phyloP scores from a whole-genome alignment of 2,329 filamentous ascomycete species.

The Colletotrichum musae region DNA sequence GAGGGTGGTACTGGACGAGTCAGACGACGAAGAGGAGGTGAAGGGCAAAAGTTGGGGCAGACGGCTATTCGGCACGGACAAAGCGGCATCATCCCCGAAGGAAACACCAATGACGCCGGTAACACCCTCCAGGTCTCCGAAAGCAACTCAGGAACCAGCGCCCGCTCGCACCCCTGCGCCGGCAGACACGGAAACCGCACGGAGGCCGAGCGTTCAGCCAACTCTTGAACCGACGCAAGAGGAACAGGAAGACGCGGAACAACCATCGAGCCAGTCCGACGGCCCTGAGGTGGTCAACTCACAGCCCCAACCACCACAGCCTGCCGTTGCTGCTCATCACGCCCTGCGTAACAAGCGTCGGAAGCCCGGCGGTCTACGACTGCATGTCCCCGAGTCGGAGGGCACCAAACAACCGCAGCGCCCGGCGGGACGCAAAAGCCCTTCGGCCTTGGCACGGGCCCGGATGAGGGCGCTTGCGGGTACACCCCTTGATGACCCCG shows the following conservation, averaged over 20 bases:
- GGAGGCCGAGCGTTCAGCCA: conserved; percentile 7
- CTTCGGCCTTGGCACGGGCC: conserved; percentile 60
- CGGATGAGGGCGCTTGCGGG: conserved; percentile 61
- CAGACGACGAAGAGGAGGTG: conserved; percentile 49
- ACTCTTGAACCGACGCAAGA: conserved; percentile 39
- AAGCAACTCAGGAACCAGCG: conserved; percentile 15
- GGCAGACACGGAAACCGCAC: conserved; percentile 22
- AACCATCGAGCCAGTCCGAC: conserved; percentile 22
- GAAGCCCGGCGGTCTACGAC: conserved; percentile 30
- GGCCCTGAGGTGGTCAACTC: neutral
- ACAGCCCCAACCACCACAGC: conserved; percentile 18
- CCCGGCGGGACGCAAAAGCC: conserved; percentile 54
- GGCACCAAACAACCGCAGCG: conserved; percentile 25
- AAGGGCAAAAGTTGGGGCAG: conserved; percentile 55
- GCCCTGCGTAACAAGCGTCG: conserved; percentile 28
- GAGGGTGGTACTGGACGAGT: conserved; percentile 61
- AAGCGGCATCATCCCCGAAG: conserved; percentile 27
- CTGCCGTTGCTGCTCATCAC: conserved; percentile 12
- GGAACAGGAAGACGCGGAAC: conserved; percentile 37
- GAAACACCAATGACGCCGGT: conserved; percentile 39
- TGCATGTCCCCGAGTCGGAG: conserved; percentile 25
- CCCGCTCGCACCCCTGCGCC: conserved; percentile 8
- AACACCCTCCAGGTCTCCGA: conserved; percentile 30
- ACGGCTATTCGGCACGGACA: conserved; percentile 49
- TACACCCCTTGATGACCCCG: conserved; percentile 60